A percentile compares a stretch with the other conserved stretches of the same genome.
These are phyloP conservation scores for Candida broadrunensis DNA, from an alignment of 805 yeast species.

Conservation along the genomic window DNA sequence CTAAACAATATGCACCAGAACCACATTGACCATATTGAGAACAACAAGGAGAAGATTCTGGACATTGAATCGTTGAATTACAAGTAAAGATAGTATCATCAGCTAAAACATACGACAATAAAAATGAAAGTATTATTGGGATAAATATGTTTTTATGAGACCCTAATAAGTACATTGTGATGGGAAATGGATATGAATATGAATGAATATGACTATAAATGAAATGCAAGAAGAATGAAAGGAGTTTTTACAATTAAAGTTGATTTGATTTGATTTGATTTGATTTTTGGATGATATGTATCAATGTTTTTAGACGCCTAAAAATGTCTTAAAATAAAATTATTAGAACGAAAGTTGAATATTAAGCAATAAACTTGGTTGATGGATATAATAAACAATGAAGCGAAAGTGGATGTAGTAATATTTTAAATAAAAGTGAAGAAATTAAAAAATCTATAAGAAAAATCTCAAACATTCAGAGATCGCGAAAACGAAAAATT, in stretches of 20 bases:
- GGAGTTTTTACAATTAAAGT: not conserved
- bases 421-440: too few relatives aligned
- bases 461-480: too few relatives aligned
- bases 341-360: too few relatives aligned
- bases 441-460: too few relatives aligned
- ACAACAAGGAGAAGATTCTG: constrained; percentile 82
- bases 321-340: too few relatives aligned
- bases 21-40: constrained; percentile 80
- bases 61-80: constrained; percentile 58
- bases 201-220: not conserved
- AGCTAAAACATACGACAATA: constrained; percentile 3
- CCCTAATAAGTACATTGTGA: not conserved
- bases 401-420: too few relatives aligned
- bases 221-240: not conserved
- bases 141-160: not conserved
- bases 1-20: constrained; percentile 72
- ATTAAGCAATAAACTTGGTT: too few relatives aligned
- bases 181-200: not conserved
- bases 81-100: constrained; percentile 34
- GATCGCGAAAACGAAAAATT: too few relatives aligned
- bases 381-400: too few relatives aligned
- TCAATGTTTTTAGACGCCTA: too few relatives aligned
- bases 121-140: not conserved
- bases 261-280: too few relatives aligned
- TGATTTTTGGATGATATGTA: too few relatives aligned